These are phyloP conservation scores for Benincasa hispida DNA, from an alignment of 306 rosid genomes.

Conservation along the genomic window DNA sequence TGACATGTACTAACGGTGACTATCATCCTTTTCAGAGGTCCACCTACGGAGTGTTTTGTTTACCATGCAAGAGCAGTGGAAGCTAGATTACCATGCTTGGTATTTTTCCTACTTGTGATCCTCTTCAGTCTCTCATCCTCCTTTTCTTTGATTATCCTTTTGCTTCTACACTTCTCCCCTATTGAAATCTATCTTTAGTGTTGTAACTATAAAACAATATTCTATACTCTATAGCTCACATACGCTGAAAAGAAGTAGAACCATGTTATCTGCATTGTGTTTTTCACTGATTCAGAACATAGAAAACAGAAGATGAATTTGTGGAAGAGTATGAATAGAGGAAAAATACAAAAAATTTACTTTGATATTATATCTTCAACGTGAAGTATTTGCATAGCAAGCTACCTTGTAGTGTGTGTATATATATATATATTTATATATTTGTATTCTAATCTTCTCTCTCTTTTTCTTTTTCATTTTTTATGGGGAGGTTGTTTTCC, in stretches of 20 bases:
- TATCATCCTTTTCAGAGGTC: slow-evolving; percentile 63
- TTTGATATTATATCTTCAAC: background rate
- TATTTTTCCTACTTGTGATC: slow-evolving; percentile 13
- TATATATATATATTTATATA: no score
- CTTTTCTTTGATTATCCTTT: background rate
- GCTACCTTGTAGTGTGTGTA: background rate
- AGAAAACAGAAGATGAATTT: background rate
- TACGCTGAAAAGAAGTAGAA: background rate
- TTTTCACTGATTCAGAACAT: background rate
- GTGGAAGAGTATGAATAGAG: background rate
- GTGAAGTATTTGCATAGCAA: background rate
- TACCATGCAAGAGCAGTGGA: slow-evolving; percentile 83
- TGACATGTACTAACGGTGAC: slow-evolving; percentile 13
- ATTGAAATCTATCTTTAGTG: background rate
- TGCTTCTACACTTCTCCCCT: background rate
- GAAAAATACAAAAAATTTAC: background rate
- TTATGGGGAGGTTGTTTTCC: no score
- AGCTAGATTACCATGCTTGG: slow-evolving; percentile 46
- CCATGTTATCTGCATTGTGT: background rate
- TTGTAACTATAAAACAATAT: background rate
- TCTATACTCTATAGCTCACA: background rate
- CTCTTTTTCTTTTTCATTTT: no score
- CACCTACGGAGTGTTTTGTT: slow-evolving; percentile 88
- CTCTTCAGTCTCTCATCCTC: background rate
- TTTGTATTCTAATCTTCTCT: no score